phyloP scores from a whole-genome alignment of 169 alveolate species.

The Cryptosporidium sp. region DNA sequence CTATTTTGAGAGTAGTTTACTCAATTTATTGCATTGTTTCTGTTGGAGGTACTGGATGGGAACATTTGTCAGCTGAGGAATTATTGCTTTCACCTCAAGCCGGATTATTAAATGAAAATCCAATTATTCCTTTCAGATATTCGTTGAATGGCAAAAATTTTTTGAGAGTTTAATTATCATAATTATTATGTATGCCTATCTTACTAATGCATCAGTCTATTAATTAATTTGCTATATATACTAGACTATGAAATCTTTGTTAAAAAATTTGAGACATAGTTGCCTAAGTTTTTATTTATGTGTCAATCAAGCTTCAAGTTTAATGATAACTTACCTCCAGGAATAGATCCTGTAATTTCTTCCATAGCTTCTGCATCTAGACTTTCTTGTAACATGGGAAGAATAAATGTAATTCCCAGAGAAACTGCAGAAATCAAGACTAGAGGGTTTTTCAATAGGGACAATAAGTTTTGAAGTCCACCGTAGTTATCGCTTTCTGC shows the following conservation, averaged over 20 bases:
- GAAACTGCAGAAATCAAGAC: slow-evolving; percentile 39
- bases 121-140: slow-evolving; percentile 56
- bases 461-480: not conserved
- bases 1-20: slow-evolving; percentile 43
- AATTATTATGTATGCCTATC: not conserved
- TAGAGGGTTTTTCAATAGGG: slow-evolving; percentile 53
- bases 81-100: slow-evolving; percentile 11
- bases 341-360: slow-evolving; percentile 54
- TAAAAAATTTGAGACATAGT: slow-evolving; percentile 37
- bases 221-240: not conserved
- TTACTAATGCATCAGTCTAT: not conserved
- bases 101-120: slow-evolving; percentile 20
- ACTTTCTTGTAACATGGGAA: slow-evolving; percentile 61
- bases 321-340: slow-evolving; percentile 65
- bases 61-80: slow-evolving; percentile 67
- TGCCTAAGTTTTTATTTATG: slow-evolving; percentile 19
- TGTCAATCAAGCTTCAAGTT: not conserved
- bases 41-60: slow-evolving; percentile 76
- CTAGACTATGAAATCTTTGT: slow-evolving; percentile 22
- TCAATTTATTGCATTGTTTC: slow-evolving; percentile 61
- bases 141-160: slow-evolving; percentile 58
- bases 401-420: slow-evolving; percentile 23
- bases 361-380: slow-evolving; percentile 70
- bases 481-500: not conserved
- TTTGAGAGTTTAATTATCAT: slow-evolving; percentile 32